Evolutionary conservation across 129 eudicot genomes (phyloP), one percentile per base, ranked within the genome.

Genomic region (Apium graveolens): DNA sequence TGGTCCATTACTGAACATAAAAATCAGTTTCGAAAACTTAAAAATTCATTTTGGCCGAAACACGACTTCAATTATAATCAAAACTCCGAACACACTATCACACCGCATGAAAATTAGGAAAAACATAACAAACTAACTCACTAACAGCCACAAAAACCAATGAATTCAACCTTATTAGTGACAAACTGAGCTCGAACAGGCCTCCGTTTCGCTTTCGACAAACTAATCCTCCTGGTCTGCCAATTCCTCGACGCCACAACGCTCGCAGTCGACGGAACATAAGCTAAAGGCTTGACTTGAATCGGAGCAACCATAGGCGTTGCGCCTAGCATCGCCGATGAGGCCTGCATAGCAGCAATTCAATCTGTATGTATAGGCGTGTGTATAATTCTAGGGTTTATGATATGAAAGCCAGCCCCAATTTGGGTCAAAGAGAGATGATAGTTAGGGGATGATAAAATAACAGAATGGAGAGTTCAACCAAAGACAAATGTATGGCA

Each of bases 291-390:
- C 12, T 78, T 78, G 7, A 63, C 74, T 43, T 66, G 80, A 63
- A 78, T 66, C 44, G 80, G 62, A 78, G 75, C 74, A 29, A 63
- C 46, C 74, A 78, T 16, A 4, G 80, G 80, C 80, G 69, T 65
- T 8, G 74, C 63, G 21, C 80, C 80, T 2, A 78, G 18, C 24
- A 43, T 78, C 35, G 44, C 80, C 8, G 80, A 78, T 8, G 80
- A 78, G 8, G 74, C 69, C 45, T 65, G 80, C 80, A 78, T 78
- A 41, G 42, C 32, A 27, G 27, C 31, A 20, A 57, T 39, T 21
- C 26, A 63, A 71, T 71, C 11, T 72, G 51, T 39, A 32, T 38
- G 26, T 72, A 10, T 24, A 18, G n/a, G 51, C 35, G 45, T 69
- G 44, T 32, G 74, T 31, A 70, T 34, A 32, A 13, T 14, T 48